These are phyloP conservation scores for Saururus chinensis DNA, from an alignment of 164 flowering plant species.

Conservation along the genomic window DNA sequence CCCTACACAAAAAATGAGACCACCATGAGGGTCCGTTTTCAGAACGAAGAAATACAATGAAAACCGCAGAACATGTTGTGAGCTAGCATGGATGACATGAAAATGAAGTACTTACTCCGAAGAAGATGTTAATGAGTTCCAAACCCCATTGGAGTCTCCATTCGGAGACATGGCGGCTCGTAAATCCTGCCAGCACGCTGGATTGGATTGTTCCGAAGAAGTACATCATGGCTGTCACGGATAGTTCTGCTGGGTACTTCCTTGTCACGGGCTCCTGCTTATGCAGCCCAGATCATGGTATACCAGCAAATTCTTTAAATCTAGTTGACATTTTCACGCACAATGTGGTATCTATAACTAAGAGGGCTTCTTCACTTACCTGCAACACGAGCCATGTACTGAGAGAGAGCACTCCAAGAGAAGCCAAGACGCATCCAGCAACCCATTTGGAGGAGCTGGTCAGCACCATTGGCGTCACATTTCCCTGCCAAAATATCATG, in stretches of 20 bases:
- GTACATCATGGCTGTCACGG: slow-evolving; percentile 4
- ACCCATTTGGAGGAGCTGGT: not conserved
- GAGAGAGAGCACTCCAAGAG: not conserved
- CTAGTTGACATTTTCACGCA: too few species aligned
- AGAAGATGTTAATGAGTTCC: slow-evolving; percentile 3
- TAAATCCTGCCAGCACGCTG: not conserved
- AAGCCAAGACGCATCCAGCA: not conserved
- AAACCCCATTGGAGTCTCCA: slow-evolving; percentile 5
- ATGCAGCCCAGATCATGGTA: too few species aligned
- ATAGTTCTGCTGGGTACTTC: slow-evolving; percentile 1
- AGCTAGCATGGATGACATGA: too few species aligned
- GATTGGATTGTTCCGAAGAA: slow-evolving; percentile 7
- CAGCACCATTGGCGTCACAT: not conserved
- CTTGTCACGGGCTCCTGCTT: slow-evolving; percentile 1
- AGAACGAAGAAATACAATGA: not conserved
- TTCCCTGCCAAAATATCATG: slow-evolving; percentile 9
- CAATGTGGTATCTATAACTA: not conserved
- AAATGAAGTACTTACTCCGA: slow-evolving; percentile 4
- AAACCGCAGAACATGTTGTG: too few species aligned
- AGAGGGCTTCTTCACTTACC: not conserved
- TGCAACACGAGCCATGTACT: not conserved
- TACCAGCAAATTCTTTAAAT: too few species aligned
- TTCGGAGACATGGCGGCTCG: not conserved
- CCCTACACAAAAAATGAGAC: not conserved
- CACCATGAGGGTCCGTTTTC: not conserved